Evolutionary conservation across 768 basidiomycete species (phyloP).

Genomic region (Pleurotus pulmonarius): DNA sequence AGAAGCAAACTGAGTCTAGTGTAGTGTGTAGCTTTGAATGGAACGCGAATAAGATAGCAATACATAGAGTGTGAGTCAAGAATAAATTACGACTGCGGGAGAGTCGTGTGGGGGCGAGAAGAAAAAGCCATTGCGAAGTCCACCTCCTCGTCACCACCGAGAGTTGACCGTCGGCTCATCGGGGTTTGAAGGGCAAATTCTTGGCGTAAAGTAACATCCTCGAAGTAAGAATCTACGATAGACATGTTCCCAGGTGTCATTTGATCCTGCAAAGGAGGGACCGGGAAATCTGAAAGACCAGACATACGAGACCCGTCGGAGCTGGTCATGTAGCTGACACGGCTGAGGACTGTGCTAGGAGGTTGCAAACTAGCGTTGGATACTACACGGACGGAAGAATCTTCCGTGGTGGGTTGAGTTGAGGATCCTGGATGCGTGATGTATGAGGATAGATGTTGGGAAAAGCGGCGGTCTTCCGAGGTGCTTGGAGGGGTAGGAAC

Average conservation of each 20-base stretch:
- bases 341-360: slow-evolving; percentile 25
- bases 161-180: slow-evolving; percentile 16
- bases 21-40: neutral
- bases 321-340: slow-evolving; percentile 61
- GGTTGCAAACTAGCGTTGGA: slow-evolving; percentile 25
- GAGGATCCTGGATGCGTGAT: slow-evolving; percentile 7
- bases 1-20: slow-evolving; percentile 2
- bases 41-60: slow-evolving; percentile 5
- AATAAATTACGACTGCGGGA: slow-evolving; percentile 9
- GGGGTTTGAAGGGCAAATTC: slow-evolving; percentile 9
- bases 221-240: slow-evolving; percentile 42
- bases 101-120: slow-evolving; percentile 16
- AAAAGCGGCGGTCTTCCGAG: slow-evolving; percentile 32
- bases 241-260: slow-evolving; percentile 30
- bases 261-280: slow-evolving; percentile 41
- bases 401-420: neutral
- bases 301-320: slow-evolving; percentile 62
- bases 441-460: slow-evolving; percentile 30
- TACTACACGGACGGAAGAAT: neutral
- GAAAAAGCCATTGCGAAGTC: slow-evolving; percentile 23
- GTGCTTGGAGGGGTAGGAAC: slow-evolving; percentile 46
- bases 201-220: slow-evolving; percentile 21
- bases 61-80: slow-evolving; percentile 1
- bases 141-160: slow-evolving; percentile 25
- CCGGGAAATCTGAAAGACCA: slow-evolving; percentile 68